Conservation (phyloP, 106 monocot genomes). For the Hemerocallis citrina region DNA sequence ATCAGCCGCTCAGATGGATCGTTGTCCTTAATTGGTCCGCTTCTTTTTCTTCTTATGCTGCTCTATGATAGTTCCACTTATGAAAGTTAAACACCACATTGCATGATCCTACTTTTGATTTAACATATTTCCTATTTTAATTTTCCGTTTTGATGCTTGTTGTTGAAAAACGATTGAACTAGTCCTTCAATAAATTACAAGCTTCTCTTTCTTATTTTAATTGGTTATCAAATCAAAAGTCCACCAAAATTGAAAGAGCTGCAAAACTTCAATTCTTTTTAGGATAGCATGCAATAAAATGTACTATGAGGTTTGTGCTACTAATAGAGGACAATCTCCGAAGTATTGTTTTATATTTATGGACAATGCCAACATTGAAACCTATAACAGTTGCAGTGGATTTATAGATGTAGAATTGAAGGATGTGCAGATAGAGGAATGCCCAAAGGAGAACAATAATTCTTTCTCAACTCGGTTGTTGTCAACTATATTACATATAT, state of each 20-base stretch:
- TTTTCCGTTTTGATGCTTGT: neutral
- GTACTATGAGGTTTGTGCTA: no score
- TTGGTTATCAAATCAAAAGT: neutral
- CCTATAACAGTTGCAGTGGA: no score
- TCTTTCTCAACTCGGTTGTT: no score
- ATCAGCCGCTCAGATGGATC: constrained; percentile 70
- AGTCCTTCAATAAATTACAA: neutral
- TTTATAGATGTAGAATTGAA: neutral
- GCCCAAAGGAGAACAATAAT: neutral
- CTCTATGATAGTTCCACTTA: neutral
- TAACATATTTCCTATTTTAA: neutral
- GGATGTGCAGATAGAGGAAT: neutral
- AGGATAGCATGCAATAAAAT: neutral
- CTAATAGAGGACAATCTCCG: no score
- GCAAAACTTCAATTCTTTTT: neutral
- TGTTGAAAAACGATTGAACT: no score
- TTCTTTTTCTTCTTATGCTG: neutral
- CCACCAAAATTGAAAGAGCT: neutral
- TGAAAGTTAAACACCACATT: neutral
- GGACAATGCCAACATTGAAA: no score
- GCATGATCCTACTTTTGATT: neutral
- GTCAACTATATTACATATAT: no score
- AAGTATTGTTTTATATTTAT: no score
- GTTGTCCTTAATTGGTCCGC: constrained; percentile 50
- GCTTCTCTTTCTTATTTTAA: neutral